Evolutionary conservation across 805 yeast genomes (phyloP), one percentile per base, ranked within the genome.

Genomic region (Hanseniaspora valbyensis): DNA sequence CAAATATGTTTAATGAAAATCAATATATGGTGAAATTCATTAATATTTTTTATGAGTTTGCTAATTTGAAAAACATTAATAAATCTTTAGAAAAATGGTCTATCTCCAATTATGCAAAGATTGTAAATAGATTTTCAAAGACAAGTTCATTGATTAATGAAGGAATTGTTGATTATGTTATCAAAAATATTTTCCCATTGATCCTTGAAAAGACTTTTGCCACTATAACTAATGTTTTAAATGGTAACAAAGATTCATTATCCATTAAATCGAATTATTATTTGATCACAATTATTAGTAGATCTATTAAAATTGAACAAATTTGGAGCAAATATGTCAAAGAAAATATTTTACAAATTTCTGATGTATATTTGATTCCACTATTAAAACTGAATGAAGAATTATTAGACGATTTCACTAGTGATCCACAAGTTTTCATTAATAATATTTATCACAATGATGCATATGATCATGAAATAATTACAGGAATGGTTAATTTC

Each of bases 41-140:
- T 29, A 75, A 77, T 42, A 70, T 83, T 56, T 89, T 82, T 62
- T 76, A 80, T 33, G 70, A 71, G 19, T 67, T 81, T 71, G 80
- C 50, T 75, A 77, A 13, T 14, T 16, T 44, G 19, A 55, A 72
- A 74, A 68, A 68, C 68, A 7, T 68, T 78, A 13, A 85, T 85
- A 1, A 56, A 64, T 2, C 75, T 74, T 78, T 77, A 59, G 89
- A 73, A 68, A 92, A 92, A 64, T 90, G 98, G 97, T 80, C 90
- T 4, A 79, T 79, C 57, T 87, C 84, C 36, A 87, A 87, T 61
- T 62, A 89, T 46, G 75, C 74, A 58, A 75, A 90, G 57, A 68
- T 88, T 18, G 81, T 83, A 58, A 73, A 75, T 49, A 75, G 85
- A 56, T 88, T 78, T 61, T 52, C 61, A n/a, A 60, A 63, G 78